These are phyloP conservation scores for Phytopythium kandeliae DNA, from an alignment of 352 stramenopile species.

Conservation along the genomic window DNA sequence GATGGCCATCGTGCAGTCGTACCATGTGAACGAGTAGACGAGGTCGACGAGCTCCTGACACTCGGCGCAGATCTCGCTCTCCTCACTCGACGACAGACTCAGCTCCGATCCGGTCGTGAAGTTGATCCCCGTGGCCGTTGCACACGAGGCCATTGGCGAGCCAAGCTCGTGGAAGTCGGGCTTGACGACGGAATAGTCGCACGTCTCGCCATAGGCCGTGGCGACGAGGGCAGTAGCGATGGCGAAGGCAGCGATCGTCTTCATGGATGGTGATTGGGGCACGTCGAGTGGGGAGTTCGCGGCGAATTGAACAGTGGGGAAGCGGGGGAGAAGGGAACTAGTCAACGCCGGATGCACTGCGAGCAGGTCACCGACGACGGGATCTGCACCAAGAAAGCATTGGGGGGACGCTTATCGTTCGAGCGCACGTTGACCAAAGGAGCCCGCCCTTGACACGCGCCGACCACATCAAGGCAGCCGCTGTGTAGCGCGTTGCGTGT, in stretches of 20 bases:
- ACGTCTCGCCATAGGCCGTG: background rate
- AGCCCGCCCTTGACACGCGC: too few relatives aligned
- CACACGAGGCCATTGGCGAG: constrained; percentile 9
- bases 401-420: too few relatives aligned
- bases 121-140: constrained; percentile 10
- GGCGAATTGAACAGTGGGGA: constrained; percentile 8
- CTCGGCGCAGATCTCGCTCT: constrained; percentile 11
- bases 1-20: constrained; percentile 12
- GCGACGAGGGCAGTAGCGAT: background rate
- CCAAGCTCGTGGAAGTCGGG: constrained; percentile 12
- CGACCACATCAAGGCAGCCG: too few relatives aligned
- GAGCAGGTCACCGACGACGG: too few relatives aligned
- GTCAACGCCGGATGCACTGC: too few relatives aligned
- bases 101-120: constrained; percentile 3
- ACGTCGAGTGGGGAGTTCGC: background rate
- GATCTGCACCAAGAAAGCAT: too few relatives aligned
- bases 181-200: constrained; percentile 10
- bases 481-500: too few relatives aligned
- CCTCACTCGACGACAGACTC: constrained; percentile 7
- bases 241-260: constrained; percentile 1
- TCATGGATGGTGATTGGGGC: background rate
- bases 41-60: constrained; percentile 10
- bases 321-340: too few relatives aligned
- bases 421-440: too few relatives aligned
- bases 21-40: constrained; percentile 8